Percentiles rank a stretch among this genome's conserved stretches.
Conservation (phyloP, 1,284 basidiomycete species). For the Laetiporus sulphureus region DNA sequence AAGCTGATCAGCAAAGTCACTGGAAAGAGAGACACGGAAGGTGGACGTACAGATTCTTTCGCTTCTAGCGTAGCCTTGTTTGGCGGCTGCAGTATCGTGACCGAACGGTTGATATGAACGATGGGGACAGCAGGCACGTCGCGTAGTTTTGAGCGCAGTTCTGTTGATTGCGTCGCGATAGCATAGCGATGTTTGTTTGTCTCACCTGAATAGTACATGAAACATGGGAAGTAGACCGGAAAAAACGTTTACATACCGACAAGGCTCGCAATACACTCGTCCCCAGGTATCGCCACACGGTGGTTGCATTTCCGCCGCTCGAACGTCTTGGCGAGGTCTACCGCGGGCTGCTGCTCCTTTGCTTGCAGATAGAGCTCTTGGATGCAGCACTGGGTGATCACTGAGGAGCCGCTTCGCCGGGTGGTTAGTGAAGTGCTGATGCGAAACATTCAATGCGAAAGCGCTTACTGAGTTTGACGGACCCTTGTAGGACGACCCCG, state of each 20-base stretch:
- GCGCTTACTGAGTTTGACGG: slow-evolving; percentile 81
- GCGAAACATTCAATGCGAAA: no score
- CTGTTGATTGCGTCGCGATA: slow-evolving; percentile 72
- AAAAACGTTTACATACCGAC: slow-evolving; percentile 52
- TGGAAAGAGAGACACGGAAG: slow-evolving; percentile 2
- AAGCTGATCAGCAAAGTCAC: slow-evolving; percentile 1
- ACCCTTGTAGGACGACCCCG: slow-evolving; percentile 70
- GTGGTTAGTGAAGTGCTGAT: slow-evolving; percentile 7
- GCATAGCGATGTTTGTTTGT: slow-evolving; percentile 89
- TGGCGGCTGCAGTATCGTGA: slow-evolving; percentile 86
- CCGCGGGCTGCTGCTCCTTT: slow-evolving; percentile 58
- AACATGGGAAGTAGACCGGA: neutral
- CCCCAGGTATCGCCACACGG: slow-evolving; percentile 70
- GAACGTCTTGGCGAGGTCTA: slow-evolving; percentile 88
- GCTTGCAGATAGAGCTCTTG: slow-evolving; percentile 85
- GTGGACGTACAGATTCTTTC: slow-evolving; percentile 53
- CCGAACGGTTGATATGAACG: slow-evolving; percentile 84
- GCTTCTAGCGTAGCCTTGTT: slow-evolving; percentile 66
- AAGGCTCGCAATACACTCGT: slow-evolving; percentile 80
- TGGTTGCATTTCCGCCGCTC: slow-evolving; percentile 96
- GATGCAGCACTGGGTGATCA: slow-evolving; percentile 97
- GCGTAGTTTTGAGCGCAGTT: slow-evolving; percentile 61
- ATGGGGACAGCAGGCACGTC: slow-evolving; percentile 78
- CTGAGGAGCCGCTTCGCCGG: slow-evolving; percentile 47
- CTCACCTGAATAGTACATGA: slow-evolving; percentile 44